Evolutionary conservation across 306 rosid species (phyloP), one percentile per base, ranked within the genome.

Genomic region (Corylus americana): DNA sequence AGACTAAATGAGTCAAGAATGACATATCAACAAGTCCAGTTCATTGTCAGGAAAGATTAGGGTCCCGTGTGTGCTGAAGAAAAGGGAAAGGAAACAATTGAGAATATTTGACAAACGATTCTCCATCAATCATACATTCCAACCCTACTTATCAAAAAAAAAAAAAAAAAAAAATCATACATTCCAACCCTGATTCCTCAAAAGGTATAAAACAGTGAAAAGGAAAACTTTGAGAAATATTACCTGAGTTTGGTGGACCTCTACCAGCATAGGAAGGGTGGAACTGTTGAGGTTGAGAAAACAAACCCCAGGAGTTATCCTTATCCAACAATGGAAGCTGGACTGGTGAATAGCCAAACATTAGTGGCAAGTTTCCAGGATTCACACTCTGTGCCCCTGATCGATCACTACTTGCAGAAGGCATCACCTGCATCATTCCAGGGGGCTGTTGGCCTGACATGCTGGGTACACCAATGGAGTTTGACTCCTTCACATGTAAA

Each of bases 241-340:
- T 87, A 94, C 98, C 98, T 88, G 98, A 70, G 74, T 74, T 92
- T 70, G 94, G 72, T 13, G 91, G 94, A 64, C 86, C 88, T 70
- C 95, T 88, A 35, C 91, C 89, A 49, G 76, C 86, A 81, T 79
- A 86, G 81, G 92, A 78, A 79, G 88, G 78, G 64, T 89, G 98
- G 74, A 93, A 82, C 68, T 81, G 94, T 84, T 93, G 98, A 62
- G 98, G 81, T 78, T 86, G 97, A 82, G 97, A 74, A 78, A 78
- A 87, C 87, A 84, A 63, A 75, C 97, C 94, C 94, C 94, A 89
- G 9, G 96, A 75, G 54, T 84, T 86, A 84, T 96, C 99, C 82
- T 93, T 93, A 81, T 93, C 94, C 85, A 90, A 79, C 82, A 84
- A 77, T 6, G 96, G 97, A 78, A 95, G 87, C 87, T 93, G 99